Base-by-base conservation (phyloP, 2,329 filamentous ascomycete genomes). In the Didymella glomerata region DNA sequence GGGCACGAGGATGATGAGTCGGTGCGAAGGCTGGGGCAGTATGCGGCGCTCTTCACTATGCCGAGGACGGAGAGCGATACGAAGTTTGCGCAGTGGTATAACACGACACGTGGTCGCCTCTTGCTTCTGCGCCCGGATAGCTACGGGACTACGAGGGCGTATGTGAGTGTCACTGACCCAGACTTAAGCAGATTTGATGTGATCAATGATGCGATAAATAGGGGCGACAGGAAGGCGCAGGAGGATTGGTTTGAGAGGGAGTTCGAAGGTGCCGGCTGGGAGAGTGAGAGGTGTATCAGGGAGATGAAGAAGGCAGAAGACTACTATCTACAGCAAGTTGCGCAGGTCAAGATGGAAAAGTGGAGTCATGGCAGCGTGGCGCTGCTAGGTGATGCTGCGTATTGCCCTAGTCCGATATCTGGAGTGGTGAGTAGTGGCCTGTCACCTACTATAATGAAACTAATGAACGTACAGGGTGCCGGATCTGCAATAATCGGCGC, bases 301-400 rank as follows among this genome's bases (percentile, higher is more conserved):
- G 79, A 67, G 1, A 79, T 83, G 78, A 66, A 74, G 27, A 68
- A 65, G 1, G 67, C 76, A 0, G 65, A 78, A 0, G 77, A 83
- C 54, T 83, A 81, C 62, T 83, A 83, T 65, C 78, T 77, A 57
- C 75, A 80, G 28, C 74, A 78, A 18, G 66, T 78, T n/a, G 76
- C 71, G 6, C 76, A 79, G 46, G 72, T 80, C 44, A 76, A 74
- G 45, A 71, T 80, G 61, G 61, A 72, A 2, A 50, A 62, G 2
- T 79, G 76, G 73, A 69, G 68, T 1, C 67, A 70, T 18, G 75
- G 76, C 8, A 70, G 74, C n/a, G 65, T 73, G 7, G 76, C 56
- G 7, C 62, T 80, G 4, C 57, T 79, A 2, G 78, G 78, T 6
- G 78, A 81, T 60, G 76, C 78, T 2, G 78, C 68, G 2, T 77